Conservation (phyloP, 2,329 filamentous ascomycete genomes). For the Bipolaris oryzae region DNA sequence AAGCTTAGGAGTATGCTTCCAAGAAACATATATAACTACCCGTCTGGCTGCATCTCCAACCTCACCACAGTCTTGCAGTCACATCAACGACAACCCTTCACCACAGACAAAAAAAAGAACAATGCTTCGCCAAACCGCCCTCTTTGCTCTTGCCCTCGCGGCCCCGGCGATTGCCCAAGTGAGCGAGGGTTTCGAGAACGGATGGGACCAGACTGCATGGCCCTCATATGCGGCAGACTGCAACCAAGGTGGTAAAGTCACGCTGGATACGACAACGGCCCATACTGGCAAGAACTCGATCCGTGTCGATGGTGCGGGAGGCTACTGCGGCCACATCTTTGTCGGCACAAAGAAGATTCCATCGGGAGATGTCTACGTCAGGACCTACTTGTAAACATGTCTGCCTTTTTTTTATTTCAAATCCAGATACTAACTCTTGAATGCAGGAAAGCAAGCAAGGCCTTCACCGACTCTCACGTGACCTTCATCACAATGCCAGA, state of each 20-base stretch:
- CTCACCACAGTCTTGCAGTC: background rate
- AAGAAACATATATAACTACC: slow-evolving; percentile 16
- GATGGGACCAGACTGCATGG: slow-evolving; percentile 64
- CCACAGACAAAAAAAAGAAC: slow-evolving; percentile 9
- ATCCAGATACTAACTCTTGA: background rate
- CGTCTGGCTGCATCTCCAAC: background rate
- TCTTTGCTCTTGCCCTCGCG: slow-evolving; percentile 56
- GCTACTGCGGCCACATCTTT: slow-evolving; percentile 61
- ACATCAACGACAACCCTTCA: background rate
- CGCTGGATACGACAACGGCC: slow-evolving; percentile 62
- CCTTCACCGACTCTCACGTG: slow-evolving; percentile 65
- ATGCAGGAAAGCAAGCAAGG: slow-evolving; percentile 60
- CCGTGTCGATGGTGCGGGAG: slow-evolving; percentile 72
- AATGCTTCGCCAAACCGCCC: slow-evolving; percentile 54
- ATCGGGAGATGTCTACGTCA: slow-evolving; percentile 63
- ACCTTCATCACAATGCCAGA: slow-evolving; percentile 70
- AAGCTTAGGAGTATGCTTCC: slow-evolving; percentile 4
- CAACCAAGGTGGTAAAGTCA: slow-evolving; percentile 63
- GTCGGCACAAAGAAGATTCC: slow-evolving; percentile 64
- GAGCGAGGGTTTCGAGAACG: slow-evolving; percentile 63
- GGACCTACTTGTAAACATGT: slow-evolving; percentile 59
- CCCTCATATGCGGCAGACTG: slow-evolving; percentile 65
- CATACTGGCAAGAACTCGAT: slow-evolving; percentile 70
- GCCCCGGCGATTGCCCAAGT: slow-evolving; percentile 60
- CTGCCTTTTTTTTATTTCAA: slow-evolving; percentile 15